Evolutionary conservation across 2,329 filamentous ascomycete species (phyloP).

Genomic region (Graphilbum sp.): DNA sequence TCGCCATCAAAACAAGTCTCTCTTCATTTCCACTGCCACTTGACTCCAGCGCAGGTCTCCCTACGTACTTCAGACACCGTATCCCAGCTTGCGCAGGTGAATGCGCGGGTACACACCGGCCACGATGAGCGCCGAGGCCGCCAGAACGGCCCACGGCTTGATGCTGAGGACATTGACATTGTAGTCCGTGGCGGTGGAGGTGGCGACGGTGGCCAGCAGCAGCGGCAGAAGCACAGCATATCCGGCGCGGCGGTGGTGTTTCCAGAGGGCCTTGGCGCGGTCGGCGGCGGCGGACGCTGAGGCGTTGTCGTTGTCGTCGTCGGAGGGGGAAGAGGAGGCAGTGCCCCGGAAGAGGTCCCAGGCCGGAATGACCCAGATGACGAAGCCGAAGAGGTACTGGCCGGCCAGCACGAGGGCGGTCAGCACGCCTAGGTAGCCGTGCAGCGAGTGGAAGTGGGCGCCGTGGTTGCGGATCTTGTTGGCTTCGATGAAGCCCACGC

Average conservation of each 20-base stretch:
- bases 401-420: slow-evolving; percentile 53
- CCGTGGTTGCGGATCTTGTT: slow-evolving; percentile 62
- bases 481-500: slow-evolving; percentile 57
- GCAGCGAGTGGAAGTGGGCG: slow-evolving; percentile 61
- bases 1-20: no score
- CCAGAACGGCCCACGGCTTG: slow-evolving; percentile 56
- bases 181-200: slow-evolving; percentile 63
- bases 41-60: no score
- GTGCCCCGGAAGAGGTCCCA: background rate
- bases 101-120: slow-evolving; percentile 63
- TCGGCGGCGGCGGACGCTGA: slow-evolving; percentile 50
- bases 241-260: slow-evolving; percentile 68
- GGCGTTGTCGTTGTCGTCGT: slow-evolving; percentile 24
- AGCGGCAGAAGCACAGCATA: slow-evolving; percentile 47
- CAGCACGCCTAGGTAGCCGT: slow-evolving; percentile 67
- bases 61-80: background rate
- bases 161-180: slow-evolving; percentile 53
- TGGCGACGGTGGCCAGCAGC: slow-evolving; percentile 56
- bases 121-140: slow-evolving; percentile 50
- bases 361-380: slow-evolving; percentile 59
- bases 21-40: no score
- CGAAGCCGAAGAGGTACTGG: slow-evolving; percentile 66
- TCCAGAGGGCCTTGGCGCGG: slow-evolving; percentile 70
- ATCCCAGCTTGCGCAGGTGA: slow-evolving; percentile 65
- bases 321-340: slow-evolving; percentile 41